Percentiles rank a stretch among this genome's conserved stretches.
These are phyloP conservation scores for Cochliopodium minus DNA, from an alignment of 208 protist genomes.

Conservation along the genomic window DNA sequence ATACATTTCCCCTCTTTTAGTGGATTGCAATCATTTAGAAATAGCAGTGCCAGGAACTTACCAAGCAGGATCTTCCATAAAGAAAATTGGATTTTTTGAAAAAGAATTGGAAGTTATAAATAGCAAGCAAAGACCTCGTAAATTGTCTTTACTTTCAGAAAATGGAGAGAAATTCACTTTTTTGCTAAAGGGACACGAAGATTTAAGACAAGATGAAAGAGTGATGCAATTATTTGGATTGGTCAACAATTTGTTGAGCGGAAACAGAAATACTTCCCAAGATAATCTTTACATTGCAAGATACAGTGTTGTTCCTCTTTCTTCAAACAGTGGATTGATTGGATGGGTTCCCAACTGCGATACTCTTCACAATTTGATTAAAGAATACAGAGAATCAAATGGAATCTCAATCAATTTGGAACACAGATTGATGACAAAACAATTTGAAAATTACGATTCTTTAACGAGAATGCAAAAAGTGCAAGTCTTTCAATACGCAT, in stretches of 20 bases:
- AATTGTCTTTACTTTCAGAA: slow-evolving; percentile 77
- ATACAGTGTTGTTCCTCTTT: slow-evolving; percentile 97
- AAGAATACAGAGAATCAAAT: slow-evolving; percentile 76
- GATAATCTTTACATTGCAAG: slow-evolving; percentile 69
- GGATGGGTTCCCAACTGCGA: slow-evolving; percentile 92
- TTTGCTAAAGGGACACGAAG: slow-evolving; percentile 94
- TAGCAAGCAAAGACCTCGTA: slow-evolving; percentile 96
- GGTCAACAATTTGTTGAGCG: slow-evolving; percentile 88
- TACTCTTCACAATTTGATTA: slow-evolving; percentile 93
- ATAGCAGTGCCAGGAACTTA: slow-evolving; percentile 92
- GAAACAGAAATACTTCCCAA: slow-evolving; percentile 54
- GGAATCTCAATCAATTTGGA: slow-evolving; percentile 81
- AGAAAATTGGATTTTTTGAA: slow-evolving; percentile 79
- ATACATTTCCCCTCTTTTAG: slow-evolving; percentile 81
- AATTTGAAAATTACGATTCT: slow-evolving; percentile 71
- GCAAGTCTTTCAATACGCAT: slow-evolving; percentile 79
- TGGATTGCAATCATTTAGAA: slow-evolving; percentile 69
- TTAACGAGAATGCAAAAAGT: slow-evolving; percentile 90
- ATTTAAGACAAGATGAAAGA: slow-evolving; percentile 94
- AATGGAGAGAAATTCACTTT: slow-evolving; percentile 87
- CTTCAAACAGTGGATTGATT: slow-evolving; percentile 92
- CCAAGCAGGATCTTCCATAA: slow-evolving; percentile 53
- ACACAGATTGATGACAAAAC: slow-evolving; percentile 69
- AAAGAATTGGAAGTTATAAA: slow-evolving; percentile 79
- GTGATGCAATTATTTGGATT: slow-evolving; percentile 99